These are phyloP conservation scores for Amorphotheca resinae DNA, from an alignment of 495 filamentous ascomycete species.

Conservation along the genomic window DNA sequence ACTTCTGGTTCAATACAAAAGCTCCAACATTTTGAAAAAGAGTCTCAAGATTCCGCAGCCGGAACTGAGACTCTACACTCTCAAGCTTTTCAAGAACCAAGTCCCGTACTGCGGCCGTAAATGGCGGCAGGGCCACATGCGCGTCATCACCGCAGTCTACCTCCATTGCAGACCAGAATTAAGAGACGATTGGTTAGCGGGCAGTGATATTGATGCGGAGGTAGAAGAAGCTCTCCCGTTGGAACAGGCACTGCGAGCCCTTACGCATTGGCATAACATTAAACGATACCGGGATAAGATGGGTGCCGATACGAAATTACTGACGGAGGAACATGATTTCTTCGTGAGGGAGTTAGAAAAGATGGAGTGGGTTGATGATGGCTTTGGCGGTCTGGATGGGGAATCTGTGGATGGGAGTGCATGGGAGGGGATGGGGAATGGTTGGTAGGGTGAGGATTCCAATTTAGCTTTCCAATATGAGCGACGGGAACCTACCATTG, in stretches of 20 bases:
- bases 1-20: constrained; percentile 89
- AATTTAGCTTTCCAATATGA: too few species aligned
- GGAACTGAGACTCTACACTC: constrained; percentile 77
- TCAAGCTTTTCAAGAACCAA: constrained; percentile 97
- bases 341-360: constrained; percentile 82
- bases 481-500: too few species aligned
- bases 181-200: constrained; percentile 89
- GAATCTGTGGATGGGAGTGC: background rate
- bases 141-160: constrained; percentile 94
- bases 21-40: constrained; percentile 76
- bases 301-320: constrained; percentile 52
- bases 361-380: constrained; percentile 36
- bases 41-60: constrained; percentile 81
- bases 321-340: constrained; percentile 77
- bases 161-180: constrained; percentile 85
- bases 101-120: constrained; percentile 96
- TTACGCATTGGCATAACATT: constrained; percentile 91
- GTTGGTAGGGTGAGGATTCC: too few species aligned
- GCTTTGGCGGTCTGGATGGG: background rate
- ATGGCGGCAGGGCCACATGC: constrained; percentile 97
- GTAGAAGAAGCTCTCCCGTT: constrained; percentile 85
- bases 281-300: constrained; percentile 68
- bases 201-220: constrained; percentile 79
- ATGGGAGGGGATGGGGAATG: constrained; percentile 3
- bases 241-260: constrained; percentile 72